Evolutionary conservation across 2,329 filamentous ascomycete species (phyloP).

Genomic region (Xylaria sp.): DNA sequence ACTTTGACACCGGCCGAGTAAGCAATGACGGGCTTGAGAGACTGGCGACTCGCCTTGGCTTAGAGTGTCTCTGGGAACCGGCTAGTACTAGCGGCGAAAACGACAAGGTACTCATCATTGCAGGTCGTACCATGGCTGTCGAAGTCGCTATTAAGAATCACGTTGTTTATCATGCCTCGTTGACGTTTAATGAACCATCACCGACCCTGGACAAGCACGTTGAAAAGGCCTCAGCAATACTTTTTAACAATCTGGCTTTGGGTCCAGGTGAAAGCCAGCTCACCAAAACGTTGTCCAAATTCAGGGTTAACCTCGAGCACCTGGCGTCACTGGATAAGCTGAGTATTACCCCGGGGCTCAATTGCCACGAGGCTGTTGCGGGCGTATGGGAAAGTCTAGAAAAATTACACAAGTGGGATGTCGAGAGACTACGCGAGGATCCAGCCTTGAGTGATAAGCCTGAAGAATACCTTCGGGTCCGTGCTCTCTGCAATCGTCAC

Average conservation of each 20-base stretch:
- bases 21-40: slow-evolving; percentile 80
- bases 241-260: slow-evolving; percentile 72
- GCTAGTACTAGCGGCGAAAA: slow-evolving; percentile 59
- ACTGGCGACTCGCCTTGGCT: slow-evolving; percentile 72
- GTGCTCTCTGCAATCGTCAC: slow-evolving; percentile 74
- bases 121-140: slow-evolving; percentile 68
- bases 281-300: slow-evolving; percentile 75
- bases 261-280: slow-evolving; percentile 69
- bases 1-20: slow-evolving; percentile 66
- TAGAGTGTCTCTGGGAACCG: slow-evolving; percentile 71
- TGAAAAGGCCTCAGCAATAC: slow-evolving; percentile 70
- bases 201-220: slow-evolving; percentile 69
- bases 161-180: slow-evolving; percentile 68
- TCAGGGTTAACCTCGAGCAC: slow-evolving; percentile 76
- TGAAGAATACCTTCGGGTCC: slow-evolving; percentile 62
- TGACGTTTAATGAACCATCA: slow-evolving; percentile 70
- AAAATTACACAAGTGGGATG: slow-evolving; percentile 77
- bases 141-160: slow-evolving; percentile 71
- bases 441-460: slow-evolving; percentile 56
- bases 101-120: slow-evolving; percentile 68
- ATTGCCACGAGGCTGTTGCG: slow-evolving; percentile 80
- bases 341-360: slow-evolving; percentile 73
- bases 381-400: slow-evolving; percentile 77
- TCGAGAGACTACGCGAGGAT: slow-evolving; percentile 65
- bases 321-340: slow-evolving; percentile 77